These are phyloP conservation scores for Aechmea fasciata DNA, from an alignment of 176 grass and related monocot genomes.

Conservation along the genomic window DNA sequence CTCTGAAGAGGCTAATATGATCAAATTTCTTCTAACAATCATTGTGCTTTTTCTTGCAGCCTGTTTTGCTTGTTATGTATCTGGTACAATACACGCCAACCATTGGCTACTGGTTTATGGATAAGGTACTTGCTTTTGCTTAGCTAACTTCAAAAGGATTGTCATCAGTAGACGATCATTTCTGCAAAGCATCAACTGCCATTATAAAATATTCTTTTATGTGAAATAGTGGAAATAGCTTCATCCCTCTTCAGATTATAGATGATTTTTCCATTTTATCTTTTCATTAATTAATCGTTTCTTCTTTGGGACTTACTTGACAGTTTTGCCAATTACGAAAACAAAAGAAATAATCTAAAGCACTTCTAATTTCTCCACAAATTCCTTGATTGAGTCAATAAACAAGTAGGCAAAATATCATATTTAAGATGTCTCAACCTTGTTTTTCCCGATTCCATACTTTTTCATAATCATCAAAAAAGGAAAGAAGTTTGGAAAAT, in stretches of 20 bases:
- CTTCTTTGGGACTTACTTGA: too few species aligned
- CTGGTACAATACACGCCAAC: constrained; percentile 83
- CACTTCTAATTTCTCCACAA: too few species aligned
- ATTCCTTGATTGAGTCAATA: too few species aligned
- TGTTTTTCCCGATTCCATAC: too few species aligned
- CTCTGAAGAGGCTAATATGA: background rate
- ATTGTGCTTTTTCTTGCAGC: constrained; percentile 38
- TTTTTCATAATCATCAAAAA: too few species aligned
- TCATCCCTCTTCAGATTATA: background rate
- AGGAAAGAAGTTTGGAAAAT: too few species aligned
- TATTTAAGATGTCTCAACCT: too few species aligned
- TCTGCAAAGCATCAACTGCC: background rate
- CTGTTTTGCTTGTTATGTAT: constrained; percentile 88
- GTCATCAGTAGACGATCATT: background rate
- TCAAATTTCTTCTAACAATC: constrained; percentile 8
- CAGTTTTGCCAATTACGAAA: too few species aligned
- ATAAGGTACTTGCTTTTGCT: constrained; percentile 52
- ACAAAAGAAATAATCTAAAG: too few species aligned
- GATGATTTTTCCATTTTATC: too few species aligned
- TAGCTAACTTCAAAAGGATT: constrained; percentile 8
- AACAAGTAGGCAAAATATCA: too few species aligned
- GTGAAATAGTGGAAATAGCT: background rate
- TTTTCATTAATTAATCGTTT: too few species aligned
- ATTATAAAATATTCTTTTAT: background rate
- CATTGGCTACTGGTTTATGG: constrained; percentile 84